A percentile compares a stretch with the other conserved stretches of the same genome.
Evolutionary conservation across 164 flowering plant species (phyloP).

Genomic region (Aristolochia californica): DNA sequence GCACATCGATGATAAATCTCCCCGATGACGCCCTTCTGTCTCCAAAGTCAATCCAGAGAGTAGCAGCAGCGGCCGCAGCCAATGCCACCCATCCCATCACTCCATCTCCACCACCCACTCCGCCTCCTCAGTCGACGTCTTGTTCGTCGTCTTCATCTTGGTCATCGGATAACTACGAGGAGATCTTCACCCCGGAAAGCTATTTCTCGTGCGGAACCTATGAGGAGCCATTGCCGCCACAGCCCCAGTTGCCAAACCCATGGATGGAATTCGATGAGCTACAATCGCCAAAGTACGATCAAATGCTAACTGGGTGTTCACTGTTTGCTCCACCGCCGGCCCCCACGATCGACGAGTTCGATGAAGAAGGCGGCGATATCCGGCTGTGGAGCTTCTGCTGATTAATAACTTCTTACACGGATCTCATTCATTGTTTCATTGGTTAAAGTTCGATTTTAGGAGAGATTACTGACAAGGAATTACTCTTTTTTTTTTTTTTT

Average conservation of each 20-base stretch:
- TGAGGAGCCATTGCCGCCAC: too few relatives aligned
- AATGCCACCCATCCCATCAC: conserved; percentile 1
- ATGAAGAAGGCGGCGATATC: conserved; percentile 20
- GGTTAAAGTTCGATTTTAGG: neutral
- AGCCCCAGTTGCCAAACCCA: conserved; percentile 6
- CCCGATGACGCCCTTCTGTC: conserved; percentile 35
- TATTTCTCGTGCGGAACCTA: neutral
- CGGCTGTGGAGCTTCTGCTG: conserved; percentile 27
- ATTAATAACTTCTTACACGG: neutral
- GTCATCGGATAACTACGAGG: conserved; percentile 7
- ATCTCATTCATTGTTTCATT: neutral
- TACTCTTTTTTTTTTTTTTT: neutral
- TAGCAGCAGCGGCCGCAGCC: conserved; percentile 75
- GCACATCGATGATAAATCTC: conserved; percentile 13
- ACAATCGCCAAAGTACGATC: conserved; percentile 16
- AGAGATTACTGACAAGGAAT: conserved; percentile 12
- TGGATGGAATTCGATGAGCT: conserved; percentile 13
- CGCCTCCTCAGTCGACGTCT: neutral
- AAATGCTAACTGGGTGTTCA: conserved; percentile 9
- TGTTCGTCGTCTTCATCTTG: conserved; percentile 11
- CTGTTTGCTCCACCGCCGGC: conserved; percentile 9
- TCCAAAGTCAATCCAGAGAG: conserved; percentile 75
- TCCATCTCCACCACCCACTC: too few relatives aligned
- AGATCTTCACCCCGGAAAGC: neutral
- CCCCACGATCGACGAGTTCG: conserved; percentile 8